Percentiles rank a stretch among this genome's conserved stretches.
Evolutionary conservation across 2,329 filamentous ascomycete genomes (phyloP).

Genomic region (Beauveria sp.): DNA sequence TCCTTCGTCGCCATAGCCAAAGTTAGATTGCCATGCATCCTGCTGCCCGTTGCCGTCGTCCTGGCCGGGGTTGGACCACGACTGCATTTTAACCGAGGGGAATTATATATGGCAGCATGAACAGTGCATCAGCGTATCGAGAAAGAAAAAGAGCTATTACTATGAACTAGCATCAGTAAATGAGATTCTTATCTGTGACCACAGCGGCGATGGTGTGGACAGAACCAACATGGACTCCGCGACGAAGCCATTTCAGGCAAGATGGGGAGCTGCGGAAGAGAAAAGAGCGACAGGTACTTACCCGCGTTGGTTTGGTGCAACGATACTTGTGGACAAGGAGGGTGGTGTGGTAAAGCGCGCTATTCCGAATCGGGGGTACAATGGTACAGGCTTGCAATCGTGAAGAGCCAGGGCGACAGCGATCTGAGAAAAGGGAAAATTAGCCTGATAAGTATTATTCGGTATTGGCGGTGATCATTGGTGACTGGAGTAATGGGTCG

Average conservation of each 20-base stretch:
- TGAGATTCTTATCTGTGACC: not conserved
- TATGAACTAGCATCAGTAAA: slow-evolving; percentile 5
- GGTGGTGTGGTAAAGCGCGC: not conserved
- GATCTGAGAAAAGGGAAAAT: slow-evolving; percentile 3
- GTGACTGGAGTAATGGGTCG: not conserved
- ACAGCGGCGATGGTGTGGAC: not conserved
- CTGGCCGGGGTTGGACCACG: slow-evolving; percentile 30
- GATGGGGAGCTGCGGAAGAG: not conserved
- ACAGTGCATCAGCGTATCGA: not conserved
- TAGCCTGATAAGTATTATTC: not conserved
- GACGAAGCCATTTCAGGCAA: not conserved
- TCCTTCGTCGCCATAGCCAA: slow-evolving; percentile 24
- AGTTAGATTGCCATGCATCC: slow-evolving; percentile 28
- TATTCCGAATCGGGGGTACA: not conserved
- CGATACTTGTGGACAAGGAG: not conserved
- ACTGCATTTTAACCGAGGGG: slow-evolving; percentile 29
- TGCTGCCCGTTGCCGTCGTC: slow-evolving; percentile 28
- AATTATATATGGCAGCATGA: slow-evolving; percentile 9
- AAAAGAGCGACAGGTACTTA: not conserved
- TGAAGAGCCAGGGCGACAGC: not conserved
- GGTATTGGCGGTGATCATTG: not conserved
- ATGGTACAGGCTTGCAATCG: not conserved
- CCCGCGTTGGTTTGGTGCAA: not conserved
- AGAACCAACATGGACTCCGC: not conserved
- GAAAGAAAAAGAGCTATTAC: not conserved